Evolutionary conservation across 2,329 filamentous ascomycete species (phyloP).

Genomic region (Fusarium tricinctum): DNA sequence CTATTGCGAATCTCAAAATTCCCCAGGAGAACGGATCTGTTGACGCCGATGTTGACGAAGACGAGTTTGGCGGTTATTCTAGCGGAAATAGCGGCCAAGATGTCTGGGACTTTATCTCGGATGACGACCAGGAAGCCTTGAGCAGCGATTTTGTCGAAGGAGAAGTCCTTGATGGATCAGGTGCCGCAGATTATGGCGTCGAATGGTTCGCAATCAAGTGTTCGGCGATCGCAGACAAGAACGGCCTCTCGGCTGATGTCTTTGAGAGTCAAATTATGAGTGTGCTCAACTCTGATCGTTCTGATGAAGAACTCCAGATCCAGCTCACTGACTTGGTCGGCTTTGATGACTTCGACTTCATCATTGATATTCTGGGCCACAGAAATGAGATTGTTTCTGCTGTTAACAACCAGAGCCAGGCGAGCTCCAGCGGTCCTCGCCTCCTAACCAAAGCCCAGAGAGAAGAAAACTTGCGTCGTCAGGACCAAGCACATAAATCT

Average conservation of each 20-base stretch:
- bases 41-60: slow-evolving; percentile 69
- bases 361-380: slow-evolving; percentile 89
- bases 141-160: slow-evolving; percentile 75
- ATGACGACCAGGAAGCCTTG: slow-evolving; percentile 75
- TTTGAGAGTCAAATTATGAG: slow-evolving; percentile 83
- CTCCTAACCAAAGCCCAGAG: slow-evolving; percentile 83
- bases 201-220: slow-evolving; percentile 82
- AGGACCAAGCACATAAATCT: slow-evolving; percentile 87
- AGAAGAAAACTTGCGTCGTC: slow-evolving; percentile 80
- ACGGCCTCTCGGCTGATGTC: slow-evolving; percentile 76
- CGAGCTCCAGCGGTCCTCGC: slow-evolving; percentile 59
- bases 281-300: slow-evolving; percentile 74
- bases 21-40: slow-evolving; percentile 56
- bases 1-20: slow-evolving; percentile 80
- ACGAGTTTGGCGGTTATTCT: slow-evolving; percentile 70
- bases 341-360: slow-evolving; percentile 92
- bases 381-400: slow-evolving; percentile 75
- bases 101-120: slow-evolving; percentile 92
- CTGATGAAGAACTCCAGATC: slow-evolving; percentile 91
- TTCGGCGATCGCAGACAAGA: slow-evolving; percentile 73
- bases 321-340: slow-evolving; percentile 90
- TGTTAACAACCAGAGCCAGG: slow-evolving; percentile 53
- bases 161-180: slow-evolving; percentile 49
- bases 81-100: slow-evolving; percentile 79
- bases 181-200: slow-evolving; percentile 63